A percentile compares a stretch with the other conserved stretches of the same genome.
Evolutionary conservation across 1,139 yeast species (phyloP).

Genomic region (Suhomyces yuchorum): DNA sequence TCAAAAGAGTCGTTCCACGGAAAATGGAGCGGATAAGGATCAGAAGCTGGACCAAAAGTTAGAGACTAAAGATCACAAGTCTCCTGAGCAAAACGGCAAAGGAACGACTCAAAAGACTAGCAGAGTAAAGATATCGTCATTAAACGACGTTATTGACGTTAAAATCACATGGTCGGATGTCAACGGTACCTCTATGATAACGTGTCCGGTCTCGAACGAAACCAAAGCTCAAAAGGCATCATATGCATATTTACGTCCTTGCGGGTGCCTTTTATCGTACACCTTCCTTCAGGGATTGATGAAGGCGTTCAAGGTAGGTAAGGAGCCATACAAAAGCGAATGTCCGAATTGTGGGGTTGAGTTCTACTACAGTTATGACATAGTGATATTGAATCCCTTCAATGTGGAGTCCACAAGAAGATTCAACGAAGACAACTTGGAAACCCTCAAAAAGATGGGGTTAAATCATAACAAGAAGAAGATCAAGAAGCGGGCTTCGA

Average conservation of each 20-base stretch:
- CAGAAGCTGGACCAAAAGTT: not conserved
- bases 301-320: constrained; percentile 4
- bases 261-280: constrained; percentile 44
- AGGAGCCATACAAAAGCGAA: constrained; percentile 10
- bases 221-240: constrained; percentile 13
- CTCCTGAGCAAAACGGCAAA: not conserved
- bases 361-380: constrained; percentile 30
- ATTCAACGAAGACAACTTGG: constrained; percentile 42
- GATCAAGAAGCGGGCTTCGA: constrained; percentile 7
- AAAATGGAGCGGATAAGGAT: constrained; percentile 1
- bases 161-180: constrained; percentile 26
- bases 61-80: no score
- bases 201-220: constrained; percentile 37
- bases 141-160: constrained; percentile 35
- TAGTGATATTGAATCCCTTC: constrained; percentile 35
- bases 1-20: constrained; percentile 18
- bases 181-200: constrained; percentile 26
- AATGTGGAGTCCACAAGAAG: constrained; percentile 20
- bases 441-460: constrained; percentile 17
- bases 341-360: constrained; percentile 40
- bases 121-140: constrained; percentile 12
- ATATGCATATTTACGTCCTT: constrained; percentile 36
- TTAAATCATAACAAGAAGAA: constrained; percentile 19
- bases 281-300: constrained; percentile 25
- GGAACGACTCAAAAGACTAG: constrained; percentile 11